Evolutionary conservation across 805 yeast genomes (phyloP), one percentile per base, ranked within the genome.

Genomic region (Metschnikowia peoriensis): DNA sequence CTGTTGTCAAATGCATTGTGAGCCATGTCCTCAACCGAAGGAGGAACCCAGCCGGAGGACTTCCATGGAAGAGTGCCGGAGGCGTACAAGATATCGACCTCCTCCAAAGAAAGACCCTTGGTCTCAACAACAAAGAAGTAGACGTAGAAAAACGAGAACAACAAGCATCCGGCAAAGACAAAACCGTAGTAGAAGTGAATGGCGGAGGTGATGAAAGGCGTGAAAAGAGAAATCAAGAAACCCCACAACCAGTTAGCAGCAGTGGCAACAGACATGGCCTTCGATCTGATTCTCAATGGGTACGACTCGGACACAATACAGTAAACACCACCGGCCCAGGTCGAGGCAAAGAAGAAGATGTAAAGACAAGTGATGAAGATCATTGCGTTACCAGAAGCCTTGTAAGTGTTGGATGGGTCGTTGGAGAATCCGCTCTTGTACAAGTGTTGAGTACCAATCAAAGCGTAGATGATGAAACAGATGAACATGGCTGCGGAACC

Each of bases 71-170:
- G 53, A 41, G 71, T 51, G 48, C 64, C 66, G 49, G 71, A 69
- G 35, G 77, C 76, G 61, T 83, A 86, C 76, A 85, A 73, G 64
- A 80, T 84, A 67, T 88, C 91, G 57, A 89, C 89, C 71, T 89
- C 91, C 72, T 89, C 96, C 67, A 89, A 79, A 43, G 88, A 79
- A 63, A 88, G 79, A 53, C 96, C 96, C 73, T 82, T 84, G 50
- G 96, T 89, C 71, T 88, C 93, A 62, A 83, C 83, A 55, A 89
- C 83, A 60, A 79, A 78, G 77, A 88, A 83, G 77, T 78, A 83
- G 49, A 88, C 88, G 68, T 86, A 89, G 70, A 86, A 75, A 66
- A 85, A 72, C 46, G 84, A 77, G 58, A 82, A 80, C 22, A 83
- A 69, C 72, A 83, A 71, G 67, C 88, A 83, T 2, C 88, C 88